These are phyloP conservation scores for Calycina herbarum DNA, from an alignment of 2,329 filamentous ascomycete genomes.

Conservation along the genomic window DNA sequence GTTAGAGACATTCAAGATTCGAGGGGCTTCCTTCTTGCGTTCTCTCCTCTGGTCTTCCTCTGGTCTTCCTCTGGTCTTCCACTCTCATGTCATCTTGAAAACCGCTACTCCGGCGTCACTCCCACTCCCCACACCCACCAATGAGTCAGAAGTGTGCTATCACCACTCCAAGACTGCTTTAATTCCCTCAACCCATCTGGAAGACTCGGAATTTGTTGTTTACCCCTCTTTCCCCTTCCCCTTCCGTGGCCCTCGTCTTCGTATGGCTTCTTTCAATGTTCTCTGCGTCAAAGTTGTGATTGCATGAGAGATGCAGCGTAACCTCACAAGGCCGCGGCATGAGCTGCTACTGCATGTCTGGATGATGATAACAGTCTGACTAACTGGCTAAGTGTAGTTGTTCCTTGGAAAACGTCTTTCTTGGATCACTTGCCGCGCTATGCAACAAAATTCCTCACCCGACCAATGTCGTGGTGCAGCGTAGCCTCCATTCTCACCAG, in stretches of 20 bases:
- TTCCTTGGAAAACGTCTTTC: constrained; percentile 3
- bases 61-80: not conserved
- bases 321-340: not conserved
- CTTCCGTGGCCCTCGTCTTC: not conserved
- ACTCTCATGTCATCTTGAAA: not conserved
- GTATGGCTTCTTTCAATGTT: constrained; percentile 1
- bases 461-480: not conserved
- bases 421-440: not conserved
- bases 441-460: not conserved
- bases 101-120: not conserved
- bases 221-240: constrained; percentile 5
- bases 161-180: not conserved
- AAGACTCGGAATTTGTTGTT: not conserved
- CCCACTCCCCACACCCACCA: not conserved
- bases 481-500: not conserved
- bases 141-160: not conserved
- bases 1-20: not conserved
- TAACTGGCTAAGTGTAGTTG: not conserved
- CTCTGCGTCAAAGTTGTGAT: not conserved
- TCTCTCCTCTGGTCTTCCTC: not conserved
- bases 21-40: not conserved
- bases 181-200: not conserved
- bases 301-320: not conserved
- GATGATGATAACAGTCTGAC: not conserved
- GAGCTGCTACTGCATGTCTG: not conserved